phyloP scores from a whole-genome alignment of 306 rosid genomes.

The Styphnolobium japonicum region DNA sequence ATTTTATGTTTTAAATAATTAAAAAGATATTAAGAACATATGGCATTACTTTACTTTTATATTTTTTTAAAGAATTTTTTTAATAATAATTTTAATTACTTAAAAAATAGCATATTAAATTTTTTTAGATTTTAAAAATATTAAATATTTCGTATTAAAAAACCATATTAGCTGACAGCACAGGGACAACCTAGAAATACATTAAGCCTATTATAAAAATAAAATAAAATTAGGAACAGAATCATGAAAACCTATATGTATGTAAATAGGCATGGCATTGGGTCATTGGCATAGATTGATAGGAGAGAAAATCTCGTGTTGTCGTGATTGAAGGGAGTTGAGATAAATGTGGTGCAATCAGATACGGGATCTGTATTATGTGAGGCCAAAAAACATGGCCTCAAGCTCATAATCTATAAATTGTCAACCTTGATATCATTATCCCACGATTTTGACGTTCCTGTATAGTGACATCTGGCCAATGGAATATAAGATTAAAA shows the following conservation, averaged over 20 bases:
- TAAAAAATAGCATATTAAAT: too few species aligned
- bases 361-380: constrained; percentile 26
- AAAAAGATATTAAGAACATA: too few species aligned
- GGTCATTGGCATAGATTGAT: neutral
- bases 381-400: constrained; percentile 41
- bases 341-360: constrained; percentile 46
- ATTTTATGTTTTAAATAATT: too few species aligned
- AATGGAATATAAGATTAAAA: constrained; percentile 30
- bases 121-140: too few species aligned
- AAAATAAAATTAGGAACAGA: constrained; percentile 25
- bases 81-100: too few species aligned
- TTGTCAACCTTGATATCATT: constrained; percentile 64
- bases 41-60: too few species aligned
- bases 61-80: too few species aligned
- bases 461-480: constrained; percentile 48
- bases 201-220: neutral
- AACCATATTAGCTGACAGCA: constrained; percentile 9
- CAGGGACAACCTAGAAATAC: neutral
- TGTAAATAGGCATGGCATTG: constrained; percentile 1
- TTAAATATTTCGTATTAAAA: too few species aligned
- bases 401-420: constrained; percentile 49
- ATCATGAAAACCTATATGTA: constrained; percentile 36
- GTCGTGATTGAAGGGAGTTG: constrained; percentile 83
- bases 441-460: constrained; percentile 48
- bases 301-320: constrained; percentile 26